Evolutionary conservation across 148 eudicot species (phyloP).

Genomic region (Persicaria maculosa): DNA sequence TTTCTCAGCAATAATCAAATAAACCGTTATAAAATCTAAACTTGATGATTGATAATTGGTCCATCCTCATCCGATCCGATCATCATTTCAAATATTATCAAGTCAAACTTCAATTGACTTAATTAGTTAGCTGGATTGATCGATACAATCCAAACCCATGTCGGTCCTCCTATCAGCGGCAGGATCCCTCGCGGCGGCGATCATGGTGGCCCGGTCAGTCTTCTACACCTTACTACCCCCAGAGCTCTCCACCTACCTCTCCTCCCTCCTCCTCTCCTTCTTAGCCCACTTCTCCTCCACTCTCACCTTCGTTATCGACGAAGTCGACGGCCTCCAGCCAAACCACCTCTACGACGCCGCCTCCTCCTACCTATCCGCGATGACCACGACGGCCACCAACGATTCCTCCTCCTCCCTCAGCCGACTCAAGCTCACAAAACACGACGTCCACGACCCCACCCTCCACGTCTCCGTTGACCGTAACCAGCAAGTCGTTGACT

Average conservation of each 20-base stretch:
- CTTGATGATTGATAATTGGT: too few species aligned
- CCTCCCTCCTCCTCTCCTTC: slow-evolving; percentile 25
- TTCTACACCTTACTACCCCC: slow-evolving; percentile 31
- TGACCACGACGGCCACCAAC: neutral
- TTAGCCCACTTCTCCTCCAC: slow-evolving; percentile 31
- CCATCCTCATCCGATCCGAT: too few species aligned
- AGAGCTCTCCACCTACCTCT: slow-evolving; percentile 30
- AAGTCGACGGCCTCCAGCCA: slow-evolving; percentile 31
- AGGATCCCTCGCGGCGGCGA: slow-evolving; percentile 38
- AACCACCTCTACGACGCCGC: slow-evolving; percentile 50
- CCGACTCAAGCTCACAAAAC: slow-evolving; percentile 35
- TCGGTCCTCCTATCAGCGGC: slow-evolving; percentile 28
- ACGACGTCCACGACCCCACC: slow-evolving; percentile 18
- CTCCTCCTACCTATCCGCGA: slow-evolving; percentile 28
- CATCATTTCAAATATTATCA: too few species aligned
- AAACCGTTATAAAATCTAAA: too few species aligned
- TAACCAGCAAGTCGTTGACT: slow-evolving; percentile 27
- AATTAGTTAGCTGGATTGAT: too few species aligned
- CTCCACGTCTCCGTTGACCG: slow-evolving; percentile 28
- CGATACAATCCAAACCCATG: too few species aligned
- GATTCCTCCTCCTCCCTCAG: slow-evolving; percentile 13
- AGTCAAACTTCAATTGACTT: too few species aligned
- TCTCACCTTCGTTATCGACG: slow-evolving; percentile 38
- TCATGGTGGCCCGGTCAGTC: slow-evolving; percentile 40
- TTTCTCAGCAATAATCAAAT: too few species aligned